Base-by-base conservation (phyloP, 345 rosid species). In the Pistacia integerrima region DNA sequence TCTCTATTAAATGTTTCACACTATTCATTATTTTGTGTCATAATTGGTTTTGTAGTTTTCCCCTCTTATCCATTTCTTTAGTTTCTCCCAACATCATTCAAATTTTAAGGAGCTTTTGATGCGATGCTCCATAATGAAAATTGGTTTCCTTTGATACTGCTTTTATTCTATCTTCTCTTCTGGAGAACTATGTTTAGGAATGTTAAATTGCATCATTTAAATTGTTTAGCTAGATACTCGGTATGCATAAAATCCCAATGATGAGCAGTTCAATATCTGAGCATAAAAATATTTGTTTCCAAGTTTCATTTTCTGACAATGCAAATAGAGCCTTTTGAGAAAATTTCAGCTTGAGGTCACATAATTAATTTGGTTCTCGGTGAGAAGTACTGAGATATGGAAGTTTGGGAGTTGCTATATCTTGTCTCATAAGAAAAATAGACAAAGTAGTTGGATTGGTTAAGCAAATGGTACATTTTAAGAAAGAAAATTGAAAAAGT, bases 321-420 rank as follows among this genome's bases (percentile, higher is more conserved):
- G 17, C 56, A 49, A 62, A 74, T 64, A 56, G 16, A 71, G 35
- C 30, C 76, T 17, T 79, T 79, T 57, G 55, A 46, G 35, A 44
- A 68, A 67, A 57, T 78, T 84, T 84, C 76, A 81, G 81, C 86
- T 80, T 86, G 89, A 91, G 91, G 80, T 78, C 64, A 88, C 87
- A 86, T 93, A 91, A 85, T 85, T 87, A 86, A 93, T 88, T 86
- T 85, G 94, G 90, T 82, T 88, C 96, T 79, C 88, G 98, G 79
- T 89, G 97, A 75, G 89, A 95, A 64, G 65, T 95, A 77, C 86
- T 25, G 1, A 25, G 25, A 25, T 25, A 25, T 25, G 25, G 1
- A 25, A 25, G 25, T 25, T 25, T 25, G 25, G 25, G 25, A 25
- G 25, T 25, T 25, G 25, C 25, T 25, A 25, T 25, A 25, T 25